Evolutionary conservation across 2,329 filamentous ascomycete species (phyloP).

Genomic region (Knoxdaviesia proteae): DNA sequence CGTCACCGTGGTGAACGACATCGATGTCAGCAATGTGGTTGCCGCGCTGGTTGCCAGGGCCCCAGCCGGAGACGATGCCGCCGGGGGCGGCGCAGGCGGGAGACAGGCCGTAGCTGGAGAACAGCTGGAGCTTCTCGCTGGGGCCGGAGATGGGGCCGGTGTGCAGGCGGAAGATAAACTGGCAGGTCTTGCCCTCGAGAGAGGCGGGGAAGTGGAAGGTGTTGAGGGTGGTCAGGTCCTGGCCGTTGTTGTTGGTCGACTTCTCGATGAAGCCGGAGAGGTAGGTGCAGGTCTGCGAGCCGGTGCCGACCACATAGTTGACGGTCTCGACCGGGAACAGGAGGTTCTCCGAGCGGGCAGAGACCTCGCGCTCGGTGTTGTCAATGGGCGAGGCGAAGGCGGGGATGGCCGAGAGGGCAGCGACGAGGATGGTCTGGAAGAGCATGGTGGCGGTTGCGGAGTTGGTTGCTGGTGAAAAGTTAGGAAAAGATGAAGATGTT

Average conservation of each 20-base stretch:
- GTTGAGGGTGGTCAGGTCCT: conserved; percentile 11
- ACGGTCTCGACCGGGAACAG: neutral
- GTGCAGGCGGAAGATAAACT: conserved; percentile 10
- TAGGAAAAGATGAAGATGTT: too few species aligned
- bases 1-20: conserved; percentile 4
- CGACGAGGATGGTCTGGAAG: conserved; percentile 8
- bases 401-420: conserved; percentile 6
- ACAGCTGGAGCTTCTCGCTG: conserved; percentile 9
- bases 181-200: conserved; percentile 8
- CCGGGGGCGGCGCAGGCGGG: conserved; percentile 5
- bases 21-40: conserved; percentile 6
- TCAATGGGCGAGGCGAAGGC: conserved; percentile 7
- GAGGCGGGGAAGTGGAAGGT: conserved; percentile 10
- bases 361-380: neutral
- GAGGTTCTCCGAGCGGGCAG: neutral
- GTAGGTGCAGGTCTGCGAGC: conserved; percentile 2
- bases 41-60: conserved; percentile 10
- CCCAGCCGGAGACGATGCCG: conserved; percentile 5
- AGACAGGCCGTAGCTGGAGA: conserved; percentile 8
- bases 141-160: conserved; percentile 7
- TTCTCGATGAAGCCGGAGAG: conserved; percentile 7
- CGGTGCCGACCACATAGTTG: conserved; percentile 8
- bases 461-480: too few species aligned
- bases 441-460: conserved; percentile 6
- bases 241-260: conserved; percentile 7